Evolutionary conservation across 2,329 filamentous ascomycete genomes (phyloP).

Genomic region (Trichophyton mentagrophytes): DNA sequence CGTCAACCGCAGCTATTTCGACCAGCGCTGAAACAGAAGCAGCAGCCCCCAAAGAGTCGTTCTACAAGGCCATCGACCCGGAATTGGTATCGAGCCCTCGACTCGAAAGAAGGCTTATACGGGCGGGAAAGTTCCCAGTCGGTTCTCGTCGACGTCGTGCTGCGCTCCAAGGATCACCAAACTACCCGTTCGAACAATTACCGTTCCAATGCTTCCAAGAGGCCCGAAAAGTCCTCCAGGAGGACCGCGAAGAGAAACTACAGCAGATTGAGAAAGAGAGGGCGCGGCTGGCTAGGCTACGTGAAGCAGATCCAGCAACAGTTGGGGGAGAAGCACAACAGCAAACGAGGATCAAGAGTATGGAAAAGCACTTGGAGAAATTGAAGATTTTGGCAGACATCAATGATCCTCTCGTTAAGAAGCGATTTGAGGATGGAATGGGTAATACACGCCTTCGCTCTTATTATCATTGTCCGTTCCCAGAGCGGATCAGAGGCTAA

Average conservation of each 20-base stretch:
- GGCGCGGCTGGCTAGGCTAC: conserved; percentile 54
- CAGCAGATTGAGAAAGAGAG: conserved; percentile 55
- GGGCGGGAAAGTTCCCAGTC: conserved; percentile 56
- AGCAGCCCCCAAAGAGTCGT: conserved; percentile 27
- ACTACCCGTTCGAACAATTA: conserved; percentile 79
- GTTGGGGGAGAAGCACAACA: conserved; percentile 53
- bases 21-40: conserved; percentile 34
- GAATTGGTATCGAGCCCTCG: conserved; percentile 51
- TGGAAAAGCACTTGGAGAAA: conserved; percentile 59
- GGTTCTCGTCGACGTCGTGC: conserved; percentile 75
- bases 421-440: conserved; percentile 79
- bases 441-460: conserved; percentile 42
- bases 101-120: conserved; percentile 56
- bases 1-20: conserved; percentile 31
- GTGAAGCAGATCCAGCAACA: conserved; percentile 44
- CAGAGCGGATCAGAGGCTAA: conserved; percentile 14
- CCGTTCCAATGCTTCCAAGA: conserved; percentile 98
- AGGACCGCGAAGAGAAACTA: conserved; percentile 72
- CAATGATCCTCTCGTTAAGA: conserved; percentile 89
- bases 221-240: conserved; percentile 67
- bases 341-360: conserved; percentile 52
- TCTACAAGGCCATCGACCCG: conserved; percentile 44
- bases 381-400: conserved; percentile 86
- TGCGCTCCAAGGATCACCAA: conserved; percentile 50
- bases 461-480: not conserved